phyloP scores from a whole-genome alignment of 441 rosid species.

The Croton setiger region DNA sequence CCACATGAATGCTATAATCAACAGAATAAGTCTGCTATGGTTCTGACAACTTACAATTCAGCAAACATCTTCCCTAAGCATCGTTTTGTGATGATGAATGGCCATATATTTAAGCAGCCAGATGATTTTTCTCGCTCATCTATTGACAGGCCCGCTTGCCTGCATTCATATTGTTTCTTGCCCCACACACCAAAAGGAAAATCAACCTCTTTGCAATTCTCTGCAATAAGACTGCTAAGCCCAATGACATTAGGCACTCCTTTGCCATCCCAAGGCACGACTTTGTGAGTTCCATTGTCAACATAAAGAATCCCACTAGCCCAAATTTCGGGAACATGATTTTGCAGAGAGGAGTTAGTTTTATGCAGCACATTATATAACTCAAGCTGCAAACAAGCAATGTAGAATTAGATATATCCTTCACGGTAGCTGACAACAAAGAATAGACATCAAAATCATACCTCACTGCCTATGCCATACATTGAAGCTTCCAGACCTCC shows the following conservation, averaged over 20 bases:
- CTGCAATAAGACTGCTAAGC: constrained; percentile 43
- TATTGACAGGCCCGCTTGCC: constrained; percentile 43
- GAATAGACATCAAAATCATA: constrained; percentile 21
- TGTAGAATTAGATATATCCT: neutral
- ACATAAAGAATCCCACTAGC: constrained; percentile 76
- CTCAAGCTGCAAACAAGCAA: constrained; percentile 64
- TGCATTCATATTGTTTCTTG: constrained; percentile 62
- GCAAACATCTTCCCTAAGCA: constrained; percentile 93
- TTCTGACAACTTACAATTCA: constrained; percentile 58
- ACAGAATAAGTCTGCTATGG: constrained; percentile 3
- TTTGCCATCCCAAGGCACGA: constrained; percentile 89
- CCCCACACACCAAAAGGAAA: constrained; percentile 85
- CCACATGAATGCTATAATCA: constrained; percentile 10
- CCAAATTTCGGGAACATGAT: constrained; percentile 68
- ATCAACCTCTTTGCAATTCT: constrained; percentile 34
- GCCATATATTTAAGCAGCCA: constrained; percentile 60
- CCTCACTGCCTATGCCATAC: constrained; percentile 93
- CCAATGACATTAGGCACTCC: constrained; percentile 62
- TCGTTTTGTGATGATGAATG: constrained; percentile 77
- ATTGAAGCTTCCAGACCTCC: constrained; percentile 79
- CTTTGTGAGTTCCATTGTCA: constrained; percentile 59
- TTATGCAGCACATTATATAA: constrained; percentile 54
- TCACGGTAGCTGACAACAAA: constrained; percentile 2
- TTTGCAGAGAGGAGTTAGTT: constrained; percentile 57
- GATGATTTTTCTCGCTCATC: constrained; percentile 34